A percentile compares a stretch with the other conserved stretches of the same genome.
These are phyloP conservation scores for Cairneyella variabilis DNA, from an alignment of 495 filamentous ascomycete species.

Conservation along the genomic window DNA sequence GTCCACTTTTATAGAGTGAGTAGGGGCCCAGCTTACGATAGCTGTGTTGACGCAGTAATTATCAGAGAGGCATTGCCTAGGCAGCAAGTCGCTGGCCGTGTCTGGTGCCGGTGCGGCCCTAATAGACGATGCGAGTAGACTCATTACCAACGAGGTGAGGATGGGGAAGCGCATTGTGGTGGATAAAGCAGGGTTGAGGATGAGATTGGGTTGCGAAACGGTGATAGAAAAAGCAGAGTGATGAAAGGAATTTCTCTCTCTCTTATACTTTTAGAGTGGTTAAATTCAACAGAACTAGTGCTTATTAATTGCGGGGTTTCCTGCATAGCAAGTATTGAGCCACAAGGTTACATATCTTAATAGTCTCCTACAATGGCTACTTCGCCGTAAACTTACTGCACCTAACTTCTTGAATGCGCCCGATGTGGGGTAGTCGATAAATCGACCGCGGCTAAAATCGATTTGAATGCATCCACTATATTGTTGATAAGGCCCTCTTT, in stretches of 20 bases:
- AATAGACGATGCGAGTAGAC: background rate
- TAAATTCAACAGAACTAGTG: no score
- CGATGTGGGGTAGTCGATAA: no score
- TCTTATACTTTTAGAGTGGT: conserved; percentile 2
- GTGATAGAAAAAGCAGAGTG: background rate
- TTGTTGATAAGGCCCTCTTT: no score
- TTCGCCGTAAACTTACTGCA: no score
- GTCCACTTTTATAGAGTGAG: background rate
- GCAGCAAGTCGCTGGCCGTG: background rate
- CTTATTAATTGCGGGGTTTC: no score
- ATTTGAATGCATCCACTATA: no score
- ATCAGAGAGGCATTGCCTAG: background rate
- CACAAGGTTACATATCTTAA: no score
- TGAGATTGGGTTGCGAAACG: background rate
- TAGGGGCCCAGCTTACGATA: background rate
- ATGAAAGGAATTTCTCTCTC: background rate
- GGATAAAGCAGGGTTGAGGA: background rate
- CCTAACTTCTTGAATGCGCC: no score
- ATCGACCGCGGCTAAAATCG: no score
- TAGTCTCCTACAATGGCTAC: no score
- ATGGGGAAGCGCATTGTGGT: background rate
- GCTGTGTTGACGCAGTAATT: background rate
- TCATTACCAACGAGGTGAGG: background rate
- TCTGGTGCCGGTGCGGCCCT: background rate
- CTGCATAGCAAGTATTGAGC: no score